A percentile compares a stretch with the other conserved stretches of the same genome.
phyloP scores from a whole-genome alignment of 192 early-diverging fungal genomes.

The Haplosporangium gracile region DNA sequence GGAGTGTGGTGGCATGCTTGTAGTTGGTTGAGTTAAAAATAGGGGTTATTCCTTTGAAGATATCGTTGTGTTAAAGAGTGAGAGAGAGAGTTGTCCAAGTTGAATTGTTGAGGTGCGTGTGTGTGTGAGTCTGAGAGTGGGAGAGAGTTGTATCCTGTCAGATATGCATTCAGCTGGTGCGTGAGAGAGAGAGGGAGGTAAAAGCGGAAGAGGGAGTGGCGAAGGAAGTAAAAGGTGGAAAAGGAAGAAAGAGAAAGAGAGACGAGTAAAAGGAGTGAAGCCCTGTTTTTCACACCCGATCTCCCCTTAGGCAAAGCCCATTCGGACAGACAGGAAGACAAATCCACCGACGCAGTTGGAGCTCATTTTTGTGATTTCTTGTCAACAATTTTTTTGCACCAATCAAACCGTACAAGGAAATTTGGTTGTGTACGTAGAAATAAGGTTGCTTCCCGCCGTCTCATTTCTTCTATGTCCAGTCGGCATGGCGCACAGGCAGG shows the following conservation, averaged over 20 bases:
- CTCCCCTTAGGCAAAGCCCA: neutral
- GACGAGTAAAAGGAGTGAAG: neutral
- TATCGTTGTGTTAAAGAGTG: neutral
- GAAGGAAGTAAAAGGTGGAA: neutral
- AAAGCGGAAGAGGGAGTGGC: neutral
- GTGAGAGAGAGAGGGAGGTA: neutral
- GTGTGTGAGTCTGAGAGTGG: neutral
- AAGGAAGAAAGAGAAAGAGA: neutral
- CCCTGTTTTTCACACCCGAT: neutral
- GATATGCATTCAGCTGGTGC: neutral
- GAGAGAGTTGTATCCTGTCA: constrained; percentile 1
- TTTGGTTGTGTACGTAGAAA: neutral
- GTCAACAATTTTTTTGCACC: constrained; percentile 15
- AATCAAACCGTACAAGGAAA: constrained; percentile 23
- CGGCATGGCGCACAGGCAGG: no score
- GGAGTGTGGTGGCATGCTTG: constrained; percentile 42
- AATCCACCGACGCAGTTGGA: neutral
- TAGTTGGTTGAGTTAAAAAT: neutral
- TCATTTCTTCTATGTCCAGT: neutral
- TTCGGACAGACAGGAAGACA: neutral
- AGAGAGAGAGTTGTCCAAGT: neutral
- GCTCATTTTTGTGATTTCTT: neutral
- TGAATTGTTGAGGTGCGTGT: neutral
- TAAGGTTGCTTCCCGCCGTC: neutral
- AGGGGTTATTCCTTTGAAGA: neutral